Evolutionary conservation across 1,284 basidiomycete species (phyloP).

Genomic region (Apiotrichum domesticum): DNA sequence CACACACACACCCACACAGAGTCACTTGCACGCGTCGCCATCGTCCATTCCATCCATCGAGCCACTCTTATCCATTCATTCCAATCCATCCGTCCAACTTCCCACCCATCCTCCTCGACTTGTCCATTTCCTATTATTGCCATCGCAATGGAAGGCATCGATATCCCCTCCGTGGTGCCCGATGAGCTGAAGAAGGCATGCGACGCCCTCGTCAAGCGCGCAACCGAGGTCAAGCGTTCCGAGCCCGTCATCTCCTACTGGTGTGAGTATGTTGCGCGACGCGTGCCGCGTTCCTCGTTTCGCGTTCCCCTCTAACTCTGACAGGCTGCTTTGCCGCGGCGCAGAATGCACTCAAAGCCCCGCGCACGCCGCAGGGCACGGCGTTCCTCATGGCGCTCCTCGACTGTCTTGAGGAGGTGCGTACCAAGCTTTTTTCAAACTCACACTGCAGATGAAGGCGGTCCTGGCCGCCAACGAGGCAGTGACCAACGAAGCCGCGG

Average conservation of each 20-base stretch:
- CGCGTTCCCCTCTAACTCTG: not conserved
- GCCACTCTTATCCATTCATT: too few relatives aligned
- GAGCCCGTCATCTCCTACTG: constrained; percentile 90
- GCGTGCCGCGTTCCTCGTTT: not conserved
- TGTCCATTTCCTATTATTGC: too few relatives aligned
- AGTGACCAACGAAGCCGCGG: constrained; percentile 72
- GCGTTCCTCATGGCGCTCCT: constrained; percentile 69
- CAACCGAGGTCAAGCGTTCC: constrained; percentile 70
- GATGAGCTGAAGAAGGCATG: constrained; percentile 52
- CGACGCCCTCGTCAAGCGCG: constrained; percentile 77
- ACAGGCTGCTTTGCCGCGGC: constrained; percentile 84
- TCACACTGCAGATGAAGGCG: constrained; percentile 57
- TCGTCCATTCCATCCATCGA: too few relatives aligned
- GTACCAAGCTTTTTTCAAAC: not conserved
- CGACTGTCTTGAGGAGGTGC: constrained; percentile 65
- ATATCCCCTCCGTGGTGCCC: constrained; percentile 44
- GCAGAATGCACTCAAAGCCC: constrained; percentile 68
- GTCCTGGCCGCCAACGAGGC: constrained; percentile 71
- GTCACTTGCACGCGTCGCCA: too few relatives aligned
- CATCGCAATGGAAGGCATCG: constrained; percentile 30
- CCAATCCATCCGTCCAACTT: too few relatives aligned
- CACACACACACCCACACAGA: too few relatives aligned
- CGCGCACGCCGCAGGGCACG: constrained; percentile 60
- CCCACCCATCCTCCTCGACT: too few relatives aligned
- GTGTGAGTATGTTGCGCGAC: constrained; percentile 60